phyloP scores from a whole-genome alignment of 345 rosid species.

The Gossypium turneri region DNA sequence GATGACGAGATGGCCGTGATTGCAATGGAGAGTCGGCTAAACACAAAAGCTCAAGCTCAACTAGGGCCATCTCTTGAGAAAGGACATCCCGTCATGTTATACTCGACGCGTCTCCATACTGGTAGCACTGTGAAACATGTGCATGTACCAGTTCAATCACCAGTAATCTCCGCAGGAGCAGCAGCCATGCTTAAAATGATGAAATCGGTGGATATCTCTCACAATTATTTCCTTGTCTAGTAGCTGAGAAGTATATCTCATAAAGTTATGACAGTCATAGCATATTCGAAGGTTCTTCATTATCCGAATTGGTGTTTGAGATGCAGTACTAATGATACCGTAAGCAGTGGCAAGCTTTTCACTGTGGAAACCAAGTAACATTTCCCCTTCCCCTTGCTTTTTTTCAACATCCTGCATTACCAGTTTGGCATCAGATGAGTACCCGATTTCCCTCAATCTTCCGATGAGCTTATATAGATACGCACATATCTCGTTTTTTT shows the following conservation, averaged over 20 bases:
- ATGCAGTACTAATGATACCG: constrained; percentile 26
- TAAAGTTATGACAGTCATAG: constrained; percentile 40
- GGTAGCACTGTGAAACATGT: not conserved
- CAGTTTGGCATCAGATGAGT: constrained; percentile 22
- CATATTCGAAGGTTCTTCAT: constrained; percentile 41
- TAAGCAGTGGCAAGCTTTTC: constrained; percentile 42
- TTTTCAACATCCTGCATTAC: constrained; percentile 42
- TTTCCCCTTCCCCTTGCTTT: constrained; percentile 30
- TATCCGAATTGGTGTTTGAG: constrained; percentile 28
- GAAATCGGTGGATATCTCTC: constrained; percentile 39
- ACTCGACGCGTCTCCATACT: not conserved
- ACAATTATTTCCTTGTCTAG: constrained; percentile 33
- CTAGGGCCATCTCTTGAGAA: not conserved
- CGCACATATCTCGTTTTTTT: constrained; percentile 19
- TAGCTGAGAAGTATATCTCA: constrained; percentile 34
- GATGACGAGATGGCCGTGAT: not conserved
- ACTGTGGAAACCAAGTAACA: constrained; percentile 33
- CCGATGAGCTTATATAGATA: constrained; percentile 34
- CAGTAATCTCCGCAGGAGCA: constrained; percentile 47
- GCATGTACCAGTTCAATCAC: constrained; percentile 24
- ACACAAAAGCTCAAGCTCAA: not conserved
- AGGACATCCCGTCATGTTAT: not conserved
- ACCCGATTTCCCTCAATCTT: constrained; percentile 35
- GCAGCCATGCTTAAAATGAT: constrained; percentile 34
- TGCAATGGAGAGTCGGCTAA: not conserved